These are phyloP conservation scores for Puccinia triticina DNA, from an alignment of 1,284 basidiomycete genomes.

Conservation along the genomic window DNA sequence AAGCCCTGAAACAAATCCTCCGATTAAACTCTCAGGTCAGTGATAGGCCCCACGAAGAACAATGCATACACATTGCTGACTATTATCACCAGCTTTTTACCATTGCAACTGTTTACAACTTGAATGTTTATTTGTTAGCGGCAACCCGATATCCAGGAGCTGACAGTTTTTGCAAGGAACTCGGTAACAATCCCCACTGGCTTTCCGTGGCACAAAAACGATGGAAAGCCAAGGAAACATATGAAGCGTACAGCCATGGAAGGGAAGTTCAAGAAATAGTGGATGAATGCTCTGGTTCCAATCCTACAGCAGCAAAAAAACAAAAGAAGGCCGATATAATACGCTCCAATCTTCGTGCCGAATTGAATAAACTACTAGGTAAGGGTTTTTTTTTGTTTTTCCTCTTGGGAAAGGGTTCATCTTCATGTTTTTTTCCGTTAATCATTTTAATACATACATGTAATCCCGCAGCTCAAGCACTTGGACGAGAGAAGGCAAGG, in stretches of 20 bases:
- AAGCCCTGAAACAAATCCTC: background rate
- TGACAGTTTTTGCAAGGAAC: background rate
- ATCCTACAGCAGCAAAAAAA: background rate
- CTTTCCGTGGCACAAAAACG: background rate
- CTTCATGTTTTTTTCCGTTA: too few relatives aligned
- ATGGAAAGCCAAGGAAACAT: conserved; percentile 2
- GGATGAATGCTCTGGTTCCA: background rate
- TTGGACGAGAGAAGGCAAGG: background rate
- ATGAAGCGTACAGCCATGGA: conserved; percentile 12
- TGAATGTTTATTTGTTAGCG: background rate
- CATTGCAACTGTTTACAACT: background rate
- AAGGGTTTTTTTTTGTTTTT: background rate
- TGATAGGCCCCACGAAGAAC: background rate
- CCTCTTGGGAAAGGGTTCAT: too few relatives aligned
- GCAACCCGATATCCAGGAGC: background rate
- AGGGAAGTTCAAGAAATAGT: conserved; percentile 7
- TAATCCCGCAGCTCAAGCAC: background rate
- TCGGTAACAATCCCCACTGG: background rate
- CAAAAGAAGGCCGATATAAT: background rate
- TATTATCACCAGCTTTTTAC: background rate
- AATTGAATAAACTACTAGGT: conserved; percentile 4
- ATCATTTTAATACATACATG: background rate
- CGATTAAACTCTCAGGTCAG: background rate
- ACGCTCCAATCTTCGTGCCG: background rate
- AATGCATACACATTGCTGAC: background rate